phyloP scores from a whole-genome alignment of 768 basidiomycete species.

The Tricholoma flavovirens region DNA sequence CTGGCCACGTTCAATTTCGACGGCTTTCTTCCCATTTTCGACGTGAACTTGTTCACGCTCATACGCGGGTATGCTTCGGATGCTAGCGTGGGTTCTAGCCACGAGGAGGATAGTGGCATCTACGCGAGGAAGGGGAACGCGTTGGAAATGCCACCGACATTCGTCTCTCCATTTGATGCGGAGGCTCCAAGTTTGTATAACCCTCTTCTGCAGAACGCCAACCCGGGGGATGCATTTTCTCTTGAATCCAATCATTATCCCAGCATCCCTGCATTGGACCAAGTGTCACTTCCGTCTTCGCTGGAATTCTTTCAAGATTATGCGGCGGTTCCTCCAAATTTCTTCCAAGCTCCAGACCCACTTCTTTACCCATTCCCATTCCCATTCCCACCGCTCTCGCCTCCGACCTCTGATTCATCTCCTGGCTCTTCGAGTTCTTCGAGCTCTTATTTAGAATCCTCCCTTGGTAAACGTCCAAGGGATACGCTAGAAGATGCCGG shows the following conservation, averaged over 20 bases:
- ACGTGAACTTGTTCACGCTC: too few relatives aligned
- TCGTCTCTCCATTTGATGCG: not conserved
- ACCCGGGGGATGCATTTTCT: not conserved
- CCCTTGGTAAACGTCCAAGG: not conserved
- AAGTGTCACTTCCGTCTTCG: too few relatives aligned
- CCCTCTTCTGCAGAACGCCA: not conserved
- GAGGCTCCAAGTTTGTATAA: not conserved
- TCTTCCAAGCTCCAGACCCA: not conserved
- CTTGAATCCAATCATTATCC: not conserved
- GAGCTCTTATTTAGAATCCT: not conserved
- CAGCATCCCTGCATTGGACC: too few relatives aligned
- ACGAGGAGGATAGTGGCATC: not conserved
- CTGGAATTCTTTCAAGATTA: too few relatives aligned
- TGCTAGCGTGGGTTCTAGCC: not conserved
- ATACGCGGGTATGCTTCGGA: too few relatives aligned
- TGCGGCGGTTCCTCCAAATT: too few relatives aligned
- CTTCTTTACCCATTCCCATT: not conserved
- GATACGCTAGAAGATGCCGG: not conserved
- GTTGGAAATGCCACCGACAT: not conserved
- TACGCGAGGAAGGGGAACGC: not conserved
- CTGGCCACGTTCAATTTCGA: not conserved
- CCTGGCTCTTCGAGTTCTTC: not conserved
- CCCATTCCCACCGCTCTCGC: not conserved
- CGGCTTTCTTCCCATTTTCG: not conserved
- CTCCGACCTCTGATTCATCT: not conserved